These are phyloP conservation scores for Talaromyces piceae DNA, from an alignment of 2,329 filamentous ascomycete species.

Conservation along the genomic window DNA sequence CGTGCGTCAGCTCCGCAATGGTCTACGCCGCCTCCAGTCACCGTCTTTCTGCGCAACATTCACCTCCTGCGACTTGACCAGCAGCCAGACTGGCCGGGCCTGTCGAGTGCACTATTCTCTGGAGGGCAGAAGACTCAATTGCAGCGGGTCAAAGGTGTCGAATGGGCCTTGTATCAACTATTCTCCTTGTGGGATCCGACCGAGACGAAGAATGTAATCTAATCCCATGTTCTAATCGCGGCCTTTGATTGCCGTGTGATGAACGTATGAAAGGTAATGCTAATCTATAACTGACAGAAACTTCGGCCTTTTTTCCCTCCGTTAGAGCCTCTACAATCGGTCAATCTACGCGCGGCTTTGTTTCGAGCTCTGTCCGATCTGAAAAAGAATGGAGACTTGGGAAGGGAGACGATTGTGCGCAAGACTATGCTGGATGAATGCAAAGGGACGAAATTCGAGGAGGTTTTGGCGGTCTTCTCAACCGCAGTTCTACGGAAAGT, in stretches of 20 bases:
- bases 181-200: slow-evolving; percentile 77
- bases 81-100: slow-evolving; percentile 69
- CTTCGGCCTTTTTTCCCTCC: slow-evolving; percentile 86
- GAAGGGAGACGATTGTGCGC: slow-evolving; percentile 69
- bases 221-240: too few species aligned
- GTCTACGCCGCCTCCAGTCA: slow-evolving; percentile 45
- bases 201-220: slow-evolving; percentile 52
- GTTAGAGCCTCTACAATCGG: slow-evolving; percentile 78
- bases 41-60: slow-evolving; percentile 74
- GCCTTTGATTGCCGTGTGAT: background rate
- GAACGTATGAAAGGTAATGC: background rate
- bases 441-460: slow-evolving; percentile 81
- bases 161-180: slow-evolving; percentile 86
- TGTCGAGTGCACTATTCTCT: slow-evolving; percentile 63
- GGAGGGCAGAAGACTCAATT: slow-evolving; percentile 68
- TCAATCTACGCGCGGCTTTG: slow-evolving; percentile 79
- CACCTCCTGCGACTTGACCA: slow-evolving; percentile 73
- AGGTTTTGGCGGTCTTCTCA: slow-evolving; percentile 77
- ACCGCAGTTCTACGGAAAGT: slow-evolving; percentile 70
- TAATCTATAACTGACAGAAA: slow-evolving; percentile 54
- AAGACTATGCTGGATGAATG: slow-evolving; percentile 98
- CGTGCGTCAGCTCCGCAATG: slow-evolving; percentile 25
- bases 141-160: slow-evolving; percentile 70
- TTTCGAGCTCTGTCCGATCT: slow-evolving; percentile 73
- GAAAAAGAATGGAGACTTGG: slow-evolving; percentile 80